phyloP scores from a whole-genome alignment of 345 rosid genomes.

The Salix udensis region DNA sequence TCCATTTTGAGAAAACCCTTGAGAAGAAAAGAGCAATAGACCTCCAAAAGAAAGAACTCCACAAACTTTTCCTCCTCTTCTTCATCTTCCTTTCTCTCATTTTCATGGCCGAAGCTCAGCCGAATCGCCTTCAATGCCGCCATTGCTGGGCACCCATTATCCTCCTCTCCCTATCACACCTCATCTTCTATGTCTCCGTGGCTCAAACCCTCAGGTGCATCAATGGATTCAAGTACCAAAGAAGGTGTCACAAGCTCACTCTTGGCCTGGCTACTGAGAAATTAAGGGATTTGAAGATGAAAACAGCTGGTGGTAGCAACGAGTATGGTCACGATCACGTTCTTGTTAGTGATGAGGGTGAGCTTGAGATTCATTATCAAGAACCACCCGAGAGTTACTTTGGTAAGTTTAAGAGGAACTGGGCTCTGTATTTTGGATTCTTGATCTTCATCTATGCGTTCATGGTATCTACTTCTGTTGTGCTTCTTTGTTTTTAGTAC shows the following conservation, averaged over 20 bases:
- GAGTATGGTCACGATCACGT: conserved; percentile 33
- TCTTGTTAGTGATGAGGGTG: conserved; percentile 43
- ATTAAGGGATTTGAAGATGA: conserved; percentile 69
- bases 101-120: conserved; percentile 53
- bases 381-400: conserved; percentile 93
- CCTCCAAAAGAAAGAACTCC: conserved; percentile 92
- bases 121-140: conserved; percentile 74
- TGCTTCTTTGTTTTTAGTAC: conserved; percentile 68
- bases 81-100: conserved; percentile 75
- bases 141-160: conserved; percentile 85
- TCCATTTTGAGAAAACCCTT: conserved; percentile 93
- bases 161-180: conserved; percentile 78
- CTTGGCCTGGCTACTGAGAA: conserved; percentile 86
- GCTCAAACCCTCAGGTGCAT: conserved; percentile 92
- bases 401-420: conserved; percentile 91
- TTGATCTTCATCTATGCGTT: conserved; percentile 71
- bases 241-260: conserved; percentile 96
- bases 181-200: conserved; percentile 85
- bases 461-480: conserved; percentile 81
- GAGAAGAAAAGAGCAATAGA: conserved; percentile 93
- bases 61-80: conserved; percentile 85
- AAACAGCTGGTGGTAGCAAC: conserved; percentile 32
- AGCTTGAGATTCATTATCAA: conserved; percentile 91
- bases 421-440: conserved; percentile 94
- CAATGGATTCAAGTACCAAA: conserved; percentile 95